Evolutionary conservation across 2,329 filamentous ascomycete species (phyloP), one percentile per base, ranked within the genome.

Genomic region (Teratosphaeria destructans): DNA sequence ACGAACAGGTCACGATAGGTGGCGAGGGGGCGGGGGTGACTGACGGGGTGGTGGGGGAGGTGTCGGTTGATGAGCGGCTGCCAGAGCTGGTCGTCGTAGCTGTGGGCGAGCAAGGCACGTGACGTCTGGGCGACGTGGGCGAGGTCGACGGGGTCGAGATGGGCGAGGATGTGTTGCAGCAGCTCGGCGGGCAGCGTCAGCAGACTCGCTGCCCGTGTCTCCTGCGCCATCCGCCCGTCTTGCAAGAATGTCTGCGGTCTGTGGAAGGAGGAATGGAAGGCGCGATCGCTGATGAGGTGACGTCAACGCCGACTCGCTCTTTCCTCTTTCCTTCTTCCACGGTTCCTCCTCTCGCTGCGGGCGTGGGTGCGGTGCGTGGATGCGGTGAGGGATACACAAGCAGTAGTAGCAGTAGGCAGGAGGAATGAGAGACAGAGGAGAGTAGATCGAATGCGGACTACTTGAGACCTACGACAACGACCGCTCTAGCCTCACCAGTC

Each of bases 1-100:
- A 81, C 76, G 71, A 88, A 96, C 2, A 96, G 81, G 29, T 87
- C 81, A 60, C 83, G 83, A 73, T 86, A 96, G 27, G 79, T 85
- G 2, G 75, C 66, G 67, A 81, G 85, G 6, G 86, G 85, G 6
- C 78, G 79, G 0, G 85, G 78, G 1, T 74, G 74, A 1, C 74
- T 73, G 32, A 91, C 74, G 19, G 72, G 67, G 37, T 81, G 67
- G 37, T 81, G 75, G 0, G 87, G 86, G 0, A 94, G 76, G 63
- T 89, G 85, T 5, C 79, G 73, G 67, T 90, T 85, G 12, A 96
- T 82, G 19, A 88, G 78, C 1, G 77, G 74, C 52, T 85, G 82
- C 90, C 91, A 96, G 47, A 89, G 77, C 6, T 82, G 74, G 63
- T 96, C 90, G 60, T 84, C 81, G 5, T 77, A 75, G 32, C 85